Conservation (phyloP, 306 rosid genomes). For the Quercus ilex region DNA sequence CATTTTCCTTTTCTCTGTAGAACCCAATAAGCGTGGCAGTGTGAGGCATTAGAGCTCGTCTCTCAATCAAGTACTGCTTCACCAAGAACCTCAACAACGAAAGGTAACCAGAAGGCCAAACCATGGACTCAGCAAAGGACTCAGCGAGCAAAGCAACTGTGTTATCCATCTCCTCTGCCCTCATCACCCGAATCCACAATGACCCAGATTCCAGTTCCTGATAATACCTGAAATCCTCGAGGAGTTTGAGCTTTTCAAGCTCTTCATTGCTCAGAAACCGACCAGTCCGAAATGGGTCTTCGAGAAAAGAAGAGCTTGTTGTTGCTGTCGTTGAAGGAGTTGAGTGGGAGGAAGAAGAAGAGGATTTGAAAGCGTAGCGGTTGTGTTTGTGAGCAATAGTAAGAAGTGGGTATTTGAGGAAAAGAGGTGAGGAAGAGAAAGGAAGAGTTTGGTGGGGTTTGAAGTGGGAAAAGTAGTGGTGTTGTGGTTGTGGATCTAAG, state of each 20-base stretch:
- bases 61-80: slow-evolving; percentile 69
- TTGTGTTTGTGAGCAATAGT: slow-evolving; percentile 1
- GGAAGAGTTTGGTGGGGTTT: slow-evolving; percentile 25
- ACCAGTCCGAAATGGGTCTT: slow-evolving; percentile 53
- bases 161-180: slow-evolving; percentile 49
- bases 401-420: slow-evolving; percentile 29
- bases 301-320: slow-evolving; percentile 22
- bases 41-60: slow-evolving; percentile 64
- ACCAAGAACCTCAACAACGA: slow-evolving; percentile 55
- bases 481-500: slow-evolving; percentile 45
- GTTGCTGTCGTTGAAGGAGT: slow-evolving; percentile 24
- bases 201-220: slow-evolving; percentile 65
- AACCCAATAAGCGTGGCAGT: slow-evolving; percentile 74
- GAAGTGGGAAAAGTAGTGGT: slow-evolving; percentile 14
- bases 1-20: slow-evolving; percentile 34
- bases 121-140: slow-evolving; percentile 78
- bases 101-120: slow-evolving; percentile 54
- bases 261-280: slow-evolving; percentile 63
- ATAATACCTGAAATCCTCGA: slow-evolving; percentile 46
- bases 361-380: slow-evolving; percentile 41
- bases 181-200: slow-evolving; percentile 73
- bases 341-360: slow-evolving; percentile 36
- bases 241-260: slow-evolving; percentile 48
- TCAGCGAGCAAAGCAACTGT: slow-evolving; percentile 66
- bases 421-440: neutral